Percentiles rank a stretch among this genome's conserved stretches.
phyloP scores from a whole-genome alignment of 2,329 filamentous ascomycete species.

The Coniosporium tulheliwenetii region DNA sequence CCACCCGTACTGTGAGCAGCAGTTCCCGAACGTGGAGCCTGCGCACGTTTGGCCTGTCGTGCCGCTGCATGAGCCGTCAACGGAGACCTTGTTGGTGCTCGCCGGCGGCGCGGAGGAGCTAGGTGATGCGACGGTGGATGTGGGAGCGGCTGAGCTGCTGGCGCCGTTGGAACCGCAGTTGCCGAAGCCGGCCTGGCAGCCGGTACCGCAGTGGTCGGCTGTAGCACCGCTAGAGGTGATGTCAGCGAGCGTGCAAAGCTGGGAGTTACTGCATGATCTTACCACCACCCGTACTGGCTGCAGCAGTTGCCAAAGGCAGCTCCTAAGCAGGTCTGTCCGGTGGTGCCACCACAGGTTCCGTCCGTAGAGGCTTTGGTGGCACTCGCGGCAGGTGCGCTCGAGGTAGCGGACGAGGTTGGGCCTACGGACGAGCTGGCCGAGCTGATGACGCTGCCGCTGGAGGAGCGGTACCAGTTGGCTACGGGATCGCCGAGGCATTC shows the following conservation, averaged over 20 bases:
- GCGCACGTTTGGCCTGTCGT: constrained; percentile 18
- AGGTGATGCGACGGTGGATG: not conserved
- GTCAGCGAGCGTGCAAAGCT: not conserved
- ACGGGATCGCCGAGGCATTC: constrained; percentile 29
- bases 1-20: constrained; percentile 19
- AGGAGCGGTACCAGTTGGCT: constrained; percentile 33
- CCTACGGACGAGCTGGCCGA: not conserved
- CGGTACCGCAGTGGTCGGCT: constrained; percentile 13
- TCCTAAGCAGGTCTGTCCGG: constrained; percentile 17
- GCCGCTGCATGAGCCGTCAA: constrained; percentile 17
- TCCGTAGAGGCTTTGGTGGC: constrained; percentile 5
- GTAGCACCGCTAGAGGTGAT: constrained; percentile 7
- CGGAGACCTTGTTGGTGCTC: not conserved
- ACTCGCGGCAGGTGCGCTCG: constrained; percentile 2
- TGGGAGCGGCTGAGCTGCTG: not conserved
- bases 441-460: constrained; percentile 4
- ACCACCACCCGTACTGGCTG: constrained; percentile 18
- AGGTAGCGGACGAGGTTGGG: constrained; percentile 2
- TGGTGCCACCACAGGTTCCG: constrained; percentile 18
- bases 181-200: constrained; percentile 17
- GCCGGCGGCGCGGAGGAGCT: not conserved
- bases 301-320: constrained; percentile 18
- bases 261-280: not conserved
- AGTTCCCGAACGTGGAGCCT: constrained; percentile 15
- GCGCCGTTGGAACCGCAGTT: constrained; percentile 4